Base-by-base conservation (phyloP, 768 basidiomycete species). In the Kwoniella heveanensis region DNA sequence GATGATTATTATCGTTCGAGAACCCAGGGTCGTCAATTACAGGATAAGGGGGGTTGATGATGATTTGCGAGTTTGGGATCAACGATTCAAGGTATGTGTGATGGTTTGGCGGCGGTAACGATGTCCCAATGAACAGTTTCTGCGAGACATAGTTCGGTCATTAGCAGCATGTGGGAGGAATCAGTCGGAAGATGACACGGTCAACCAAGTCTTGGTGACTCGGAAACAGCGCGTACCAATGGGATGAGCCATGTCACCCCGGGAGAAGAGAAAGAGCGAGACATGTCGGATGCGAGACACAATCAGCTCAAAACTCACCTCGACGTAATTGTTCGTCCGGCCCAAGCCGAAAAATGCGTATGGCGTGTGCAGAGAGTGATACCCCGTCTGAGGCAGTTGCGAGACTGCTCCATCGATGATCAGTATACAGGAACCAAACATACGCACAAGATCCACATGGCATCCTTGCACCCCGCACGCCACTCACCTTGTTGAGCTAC, bases 321-420 rank as follows among this genome's bases (percentile, higher is more conserved):
- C 96, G 73, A 99, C 93, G 81, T 99, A 99, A 79, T 99, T 99
- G 80, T 99, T 99, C 17, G 94, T 98, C 46, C 96, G 87, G 0
- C 95, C 96, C 8, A 99, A 87, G 0, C 96, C 95, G 75, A 98
- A 91, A 84, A 93, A 96, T 1, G 92, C 86, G 75, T 97, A 98
- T 0, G 96, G 96, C 0, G 91, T 88, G 58, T 88, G 86, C 10
- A 98, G 85, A 15, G 94, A 84, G 57, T 95, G 90, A 79, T 98
- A 98, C 0, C 90, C 86, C 2, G 93, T 91, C 76, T 95, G 92
- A 2, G 96, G 88, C 5, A 97, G 86, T 80, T 99, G 95, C 8
- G 88, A 89, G 57, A 96, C 92, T 92, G 72, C 29, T 30, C 10
- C 39, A 44, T 44, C 15, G 39, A 32, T 32, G 32, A 32, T 13